A percentile compares a stretch with the other conserved stretches of the same genome.
Conservation (phyloP, 805 yeast genomes). For the Saccharomycopsis olivae region DNA sequence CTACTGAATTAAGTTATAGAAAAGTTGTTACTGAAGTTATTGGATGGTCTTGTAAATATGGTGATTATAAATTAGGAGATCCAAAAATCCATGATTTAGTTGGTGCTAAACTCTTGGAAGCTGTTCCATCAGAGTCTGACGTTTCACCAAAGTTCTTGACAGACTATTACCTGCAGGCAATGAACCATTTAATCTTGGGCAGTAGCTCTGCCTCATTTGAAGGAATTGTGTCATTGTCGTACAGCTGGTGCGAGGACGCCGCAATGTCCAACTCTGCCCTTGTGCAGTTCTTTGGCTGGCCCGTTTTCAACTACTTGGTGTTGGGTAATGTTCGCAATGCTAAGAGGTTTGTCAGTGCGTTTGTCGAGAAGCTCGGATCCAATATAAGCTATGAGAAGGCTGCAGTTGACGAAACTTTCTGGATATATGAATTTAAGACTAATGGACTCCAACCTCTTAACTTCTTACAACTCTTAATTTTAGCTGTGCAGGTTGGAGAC, state of each 20-base stretch:
- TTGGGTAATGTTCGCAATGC: conserved; percentile 29
- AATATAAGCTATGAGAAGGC: conserved; percentile 20
- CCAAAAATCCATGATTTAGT: conserved; percentile 62
- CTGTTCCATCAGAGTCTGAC: conserved; percentile 19
- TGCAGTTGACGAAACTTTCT: conserved; percentile 23
- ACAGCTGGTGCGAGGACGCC: conserved; percentile 35
- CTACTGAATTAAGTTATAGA: conserved; percentile 49
- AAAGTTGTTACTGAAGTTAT: conserved; percentile 57
- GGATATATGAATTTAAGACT: conserved; percentile 26
- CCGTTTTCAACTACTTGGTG: conserved; percentile 19
- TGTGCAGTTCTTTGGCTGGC: conserved; percentile 2
- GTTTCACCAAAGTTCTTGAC: neutral
- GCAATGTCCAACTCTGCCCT: conserved; percentile 20
- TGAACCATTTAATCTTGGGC: conserved; percentile 60
- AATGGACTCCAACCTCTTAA: conserved; percentile 40
- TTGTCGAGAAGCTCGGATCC: conserved; percentile 21
- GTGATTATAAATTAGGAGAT: conserved; percentile 54
- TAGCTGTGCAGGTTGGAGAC: conserved; percentile 44
- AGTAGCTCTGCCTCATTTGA: conserved; percentile 30
- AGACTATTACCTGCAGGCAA: conserved; percentile 32
- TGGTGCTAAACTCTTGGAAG: conserved; percentile 58
- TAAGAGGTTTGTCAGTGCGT: conserved; percentile 26
- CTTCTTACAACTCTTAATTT: conserved; percentile 57
- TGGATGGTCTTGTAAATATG: conserved; percentile 42
- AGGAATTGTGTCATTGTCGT: conserved; percentile 28